Conservation (phyloP, 2,329 filamentous ascomycete genomes). For the Coniochaeta pulveracea region DNA sequence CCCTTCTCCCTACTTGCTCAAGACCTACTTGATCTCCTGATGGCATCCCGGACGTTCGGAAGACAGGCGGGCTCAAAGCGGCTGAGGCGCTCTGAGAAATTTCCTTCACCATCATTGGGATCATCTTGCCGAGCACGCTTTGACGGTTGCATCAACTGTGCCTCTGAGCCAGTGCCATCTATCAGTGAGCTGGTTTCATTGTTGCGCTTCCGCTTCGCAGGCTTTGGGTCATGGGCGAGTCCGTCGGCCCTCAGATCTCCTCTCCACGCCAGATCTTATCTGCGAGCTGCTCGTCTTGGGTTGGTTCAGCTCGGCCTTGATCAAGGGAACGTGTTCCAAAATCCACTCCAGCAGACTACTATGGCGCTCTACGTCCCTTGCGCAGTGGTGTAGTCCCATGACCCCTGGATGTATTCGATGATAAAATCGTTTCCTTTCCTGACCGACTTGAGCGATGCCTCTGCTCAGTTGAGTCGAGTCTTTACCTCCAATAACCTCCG, state of each 20-base stretch:
- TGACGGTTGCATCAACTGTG: background rate
- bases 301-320: background rate
- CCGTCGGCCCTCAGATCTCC: background rate
- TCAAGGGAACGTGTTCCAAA: background rate
- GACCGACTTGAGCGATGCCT: background rate
- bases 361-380: background rate
- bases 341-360: background rate
- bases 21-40: too few relatives aligned
- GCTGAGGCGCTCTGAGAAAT: too few relatives aligned
- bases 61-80: too few relatives aligned
- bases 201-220: background rate
- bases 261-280: background rate
- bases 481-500: background rate
- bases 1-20: too few relatives aligned
- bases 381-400: background rate
- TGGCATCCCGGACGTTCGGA: too few relatives aligned
- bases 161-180: background rate
- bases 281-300: background rate
- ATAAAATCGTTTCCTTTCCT: background rate
- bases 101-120: too few relatives aligned
- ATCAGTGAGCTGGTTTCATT: background rate
- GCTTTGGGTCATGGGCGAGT: background rate
- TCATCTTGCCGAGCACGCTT: background rate
- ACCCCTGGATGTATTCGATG: background rate
- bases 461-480: background rate